Base-by-base conservation (phyloP, 164 flowering plant species). In the Amborella trichopoda region DNA sequence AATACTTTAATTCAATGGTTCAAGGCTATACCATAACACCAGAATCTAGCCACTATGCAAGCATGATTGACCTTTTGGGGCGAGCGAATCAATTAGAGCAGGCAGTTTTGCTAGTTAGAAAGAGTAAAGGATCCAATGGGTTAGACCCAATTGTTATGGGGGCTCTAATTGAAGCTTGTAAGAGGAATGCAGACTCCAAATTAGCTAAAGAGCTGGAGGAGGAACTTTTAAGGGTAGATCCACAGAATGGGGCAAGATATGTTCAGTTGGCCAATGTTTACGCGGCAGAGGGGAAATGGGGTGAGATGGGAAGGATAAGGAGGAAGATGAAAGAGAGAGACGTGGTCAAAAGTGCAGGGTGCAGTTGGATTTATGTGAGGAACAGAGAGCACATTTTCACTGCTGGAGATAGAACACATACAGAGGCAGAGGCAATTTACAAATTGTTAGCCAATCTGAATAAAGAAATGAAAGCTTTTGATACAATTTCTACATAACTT, bases 61-160 rank as follows among this genome's bases (percentile, higher is more conserved):
- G 97, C 43, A 78, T 83, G 88, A 65, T 83, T 54, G 95, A 89
- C 66, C 54, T 89, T 18, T 79, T 78, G 62, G 95, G 95, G 6
- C 60, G 83, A 56, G 74, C 76, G 33, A 71, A 70, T 26, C 59
- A 64, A 23, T 53, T 80, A 8, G 77, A 77, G 12, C 77, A 81
- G 52, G 94, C 77, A 2, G 44, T 60, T 16, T 48, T 41, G 17
- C 65, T 89, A 45, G 69, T 85, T 66, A 65, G 44, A 44, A 63
- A 38, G 32, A 71, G 78, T 48, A n/a, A n/a, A n/a, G n/a, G n/a
- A n/a, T 80, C 83, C 0, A 9, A 66, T 0, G 60, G 73, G 56
- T 56, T 57, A 1, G 90, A 89, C 62, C 71, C 74, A 14, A 66
- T 67, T 10, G 61, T 81, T 6, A 59, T 61, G 67, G 83, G 91